Evolutionary conservation across 163 green algal species (phyloP), one percentile per base, ranked within the genome.

Genomic region (Scenedesmus sp.): DNA sequence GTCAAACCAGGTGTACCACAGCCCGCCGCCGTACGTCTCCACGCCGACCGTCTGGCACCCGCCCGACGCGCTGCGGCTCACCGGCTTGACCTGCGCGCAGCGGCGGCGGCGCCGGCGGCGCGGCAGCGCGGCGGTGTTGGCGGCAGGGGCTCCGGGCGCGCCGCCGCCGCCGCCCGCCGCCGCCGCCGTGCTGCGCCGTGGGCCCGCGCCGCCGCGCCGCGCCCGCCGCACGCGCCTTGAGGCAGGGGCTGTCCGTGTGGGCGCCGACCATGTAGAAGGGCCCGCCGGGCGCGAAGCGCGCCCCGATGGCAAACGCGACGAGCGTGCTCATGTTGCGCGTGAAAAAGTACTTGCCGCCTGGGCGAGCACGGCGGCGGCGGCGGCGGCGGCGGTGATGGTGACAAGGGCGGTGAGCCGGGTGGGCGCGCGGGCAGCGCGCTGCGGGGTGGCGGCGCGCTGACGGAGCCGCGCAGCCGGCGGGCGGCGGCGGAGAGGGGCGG

Each of bases 1-100:
- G 81, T 99, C 96, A 85, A 98, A 99, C 96, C 96, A 99, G 54
- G 95, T 97, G 85, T 96, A 91, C 94, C 95, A 98, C 31, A 98
- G 87, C 11, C 96, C 95, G 17, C 95, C 96, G 26, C 95, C 96
- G 76, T 99, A 99, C 2, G 94, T 94, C 87, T 98, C 92, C 51
- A 97, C 86, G 64, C 94, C 95, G 26, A 97, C 74, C 78, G 90
- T 89, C 47, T 90, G 80, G 65, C 89, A 97, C 9, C 89, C 91
- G 9, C 60, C 78, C 85, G 95, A 96, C 45, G 42, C 84, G 47
- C 71, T 78, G 81, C 92, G 92, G 70, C 80, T 85, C n/a, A 90
- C 45, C 15, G 87, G 87, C 48, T 81, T 81, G 24, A 81, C 48
- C 70, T 78, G 70, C 57, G 22, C 20, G 36, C 14, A 28, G 29